Conservation (phyloP, 805 yeast species). For the Candida anglica region DNA sequence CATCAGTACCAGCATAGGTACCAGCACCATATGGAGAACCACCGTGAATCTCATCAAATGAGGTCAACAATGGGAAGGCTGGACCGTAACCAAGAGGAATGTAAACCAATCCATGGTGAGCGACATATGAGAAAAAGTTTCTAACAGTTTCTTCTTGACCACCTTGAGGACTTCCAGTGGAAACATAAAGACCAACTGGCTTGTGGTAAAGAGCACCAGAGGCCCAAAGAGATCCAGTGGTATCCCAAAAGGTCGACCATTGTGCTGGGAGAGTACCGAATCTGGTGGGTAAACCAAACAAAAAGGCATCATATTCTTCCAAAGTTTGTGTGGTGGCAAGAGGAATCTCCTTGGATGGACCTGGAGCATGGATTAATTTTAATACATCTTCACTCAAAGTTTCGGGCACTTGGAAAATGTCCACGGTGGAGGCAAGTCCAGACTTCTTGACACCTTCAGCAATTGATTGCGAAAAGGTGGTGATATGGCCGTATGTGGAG, state of each 20-base stretch:
- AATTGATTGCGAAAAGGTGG: conserved; percentile 63
- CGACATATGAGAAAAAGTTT: conserved; percentile 18
- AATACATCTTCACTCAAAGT: conserved; percentile 66
- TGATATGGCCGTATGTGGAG: conserved; percentile 78
- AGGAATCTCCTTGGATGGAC: conserved; percentile 38
- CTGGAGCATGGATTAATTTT: conserved; percentile 60
- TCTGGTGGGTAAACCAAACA: conserved; percentile 23
- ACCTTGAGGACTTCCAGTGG: conserved; percentile 21
- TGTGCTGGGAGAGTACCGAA: conserved; percentile 22
- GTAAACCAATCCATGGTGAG: conserved; percentile 21
- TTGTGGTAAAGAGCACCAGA: conserved; percentile 16
- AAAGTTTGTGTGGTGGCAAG: conserved; percentile 17
- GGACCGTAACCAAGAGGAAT: conserved; percentile 20
- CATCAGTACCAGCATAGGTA: conserved; percentile 20
- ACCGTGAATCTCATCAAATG: conserved; percentile 18
- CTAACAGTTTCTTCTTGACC: conserved; percentile 23
- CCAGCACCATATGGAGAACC: conserved; percentile 27
- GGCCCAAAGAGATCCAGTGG: conserved; percentile 22
- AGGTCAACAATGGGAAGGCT: conserved; percentile 12
- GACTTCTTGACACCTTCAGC: conserved; percentile 66
- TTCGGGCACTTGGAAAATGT: conserved; percentile 77
- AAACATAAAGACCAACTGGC: conserved; percentile 20
- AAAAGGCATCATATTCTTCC: conserved; percentile 20
- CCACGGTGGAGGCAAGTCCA: conserved; percentile 56
- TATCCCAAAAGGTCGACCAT: conserved; percentile 20